These are phyloP conservation scores for Parietichytrium sp. DNA, from an alignment of 108 stramenopile genomes.

Conservation along the genomic window DNA sequence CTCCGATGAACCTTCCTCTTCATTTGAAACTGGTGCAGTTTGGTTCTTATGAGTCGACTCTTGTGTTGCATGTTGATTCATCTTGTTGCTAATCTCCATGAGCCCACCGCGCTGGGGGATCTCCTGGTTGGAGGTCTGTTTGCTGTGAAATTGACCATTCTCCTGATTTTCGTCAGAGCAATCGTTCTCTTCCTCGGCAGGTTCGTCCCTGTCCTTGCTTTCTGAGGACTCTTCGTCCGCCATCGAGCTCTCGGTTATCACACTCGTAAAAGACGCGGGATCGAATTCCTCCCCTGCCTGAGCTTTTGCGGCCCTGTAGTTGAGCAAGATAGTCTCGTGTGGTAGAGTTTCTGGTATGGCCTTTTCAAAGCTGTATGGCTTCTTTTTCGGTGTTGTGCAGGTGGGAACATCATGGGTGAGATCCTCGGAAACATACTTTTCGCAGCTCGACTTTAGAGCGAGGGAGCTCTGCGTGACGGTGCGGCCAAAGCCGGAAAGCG, in stretches of 20 bases:
- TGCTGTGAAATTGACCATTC: background rate
- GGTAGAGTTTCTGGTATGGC: background rate
- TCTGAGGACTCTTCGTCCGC: background rate
- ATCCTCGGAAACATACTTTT: conserved; percentile 3
- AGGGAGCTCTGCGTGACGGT: background rate
- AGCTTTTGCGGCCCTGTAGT: background rate
- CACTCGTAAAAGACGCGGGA: background rate
- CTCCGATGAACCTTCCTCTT: background rate
- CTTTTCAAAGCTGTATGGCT: background rate
- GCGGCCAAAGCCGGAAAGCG: background rate
- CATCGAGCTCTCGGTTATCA: background rate
- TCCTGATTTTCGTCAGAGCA: background rate
- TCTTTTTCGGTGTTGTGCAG: background rate
- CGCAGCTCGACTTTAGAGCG: background rate
- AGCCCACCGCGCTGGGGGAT: background rate
- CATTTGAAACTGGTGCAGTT: background rate
- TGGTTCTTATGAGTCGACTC: too few relatives aligned
- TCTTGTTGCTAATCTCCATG: background rate
- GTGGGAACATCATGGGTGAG: background rate
- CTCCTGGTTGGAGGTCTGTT: conserved; percentile 19
- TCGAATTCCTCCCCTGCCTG: background rate
- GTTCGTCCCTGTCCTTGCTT: background rate
- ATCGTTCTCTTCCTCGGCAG: background rate
- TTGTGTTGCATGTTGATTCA: too few relatives aligned
- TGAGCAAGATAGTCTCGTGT: background rate